Base-by-base conservation (phyloP, 1,139 yeast genomes). In the Saccharomycopsis hybrid region DNA sequence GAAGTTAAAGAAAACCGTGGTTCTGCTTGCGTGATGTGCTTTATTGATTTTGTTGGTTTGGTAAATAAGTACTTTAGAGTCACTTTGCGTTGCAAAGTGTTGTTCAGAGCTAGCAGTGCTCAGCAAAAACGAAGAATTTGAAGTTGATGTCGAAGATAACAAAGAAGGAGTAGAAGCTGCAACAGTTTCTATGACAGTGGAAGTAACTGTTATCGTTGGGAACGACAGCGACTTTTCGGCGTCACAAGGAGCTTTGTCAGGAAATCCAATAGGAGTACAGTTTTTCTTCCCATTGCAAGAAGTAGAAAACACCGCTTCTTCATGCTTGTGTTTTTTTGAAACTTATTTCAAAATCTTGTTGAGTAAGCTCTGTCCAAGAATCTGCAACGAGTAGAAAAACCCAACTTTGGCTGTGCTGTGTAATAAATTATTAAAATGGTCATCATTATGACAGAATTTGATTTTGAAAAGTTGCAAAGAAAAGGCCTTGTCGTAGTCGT, bases 301-400 rank as follows among this genome's bases (percentile, higher is more conserved):
- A 9, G 50, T 50, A 3, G 51, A 47, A 32, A 40, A 50, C 18
- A 44, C 31, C 28, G 33, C 31, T 28, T 43, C 48, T 24, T 30
- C 30, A 9, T 39, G 32, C 30, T 36, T 41, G 8, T 28, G 31
- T 31, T 24, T 44, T 37, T 32, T 27, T 27, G 41, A 41, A 30
- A 31, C 46, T 36, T 27, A 50, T 46, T 31, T 50, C 51, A 33
- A 50, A 50, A 4, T 38, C 25, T 33, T 50, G 53, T 2, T 27
- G 35, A 7, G 30, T 40, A 5, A 50, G 18, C 5, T 32, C 42
- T 3, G n/a, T 13, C 42, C 47, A 50, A 7, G 44, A 33, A n/a
- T 50, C 44, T n/a, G 47, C 40, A 35, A 50, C 7, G 49, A 24
- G 46, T 48, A 50, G 32, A 50, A 43, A 41, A 50, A 50, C 4